phyloP scores from a whole-genome alignment of 2,329 filamentous ascomycete genomes.

The Davidsoniella virescens region DNA sequence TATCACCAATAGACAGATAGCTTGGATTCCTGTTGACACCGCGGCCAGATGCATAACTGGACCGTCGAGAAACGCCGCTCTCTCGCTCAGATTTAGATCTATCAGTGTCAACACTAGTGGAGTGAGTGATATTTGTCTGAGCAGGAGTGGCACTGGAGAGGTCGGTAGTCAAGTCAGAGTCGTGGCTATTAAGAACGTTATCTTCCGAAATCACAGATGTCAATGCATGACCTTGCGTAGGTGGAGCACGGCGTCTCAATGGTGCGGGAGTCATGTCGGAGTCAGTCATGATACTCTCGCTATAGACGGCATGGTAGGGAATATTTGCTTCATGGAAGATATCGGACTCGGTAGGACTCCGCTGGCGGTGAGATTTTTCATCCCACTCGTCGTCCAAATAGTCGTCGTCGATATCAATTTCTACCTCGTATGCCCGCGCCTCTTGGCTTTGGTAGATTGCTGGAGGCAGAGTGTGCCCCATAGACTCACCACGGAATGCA shows the following conservation, averaged over 20 bases:
- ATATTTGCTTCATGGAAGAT: constrained; percentile 6
- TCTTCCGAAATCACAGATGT: constrained; percentile 42
- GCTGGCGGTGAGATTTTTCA: constrained; percentile 11
- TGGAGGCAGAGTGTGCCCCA: constrained; percentile 27
- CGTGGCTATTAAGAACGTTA: constrained; percentile 30
- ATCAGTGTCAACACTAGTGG: constrained; percentile 32
- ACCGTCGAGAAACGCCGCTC: constrained; percentile 3
- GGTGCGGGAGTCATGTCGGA: constrained; percentile 15
- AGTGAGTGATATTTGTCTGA: constrained; percentile 36
- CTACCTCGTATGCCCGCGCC: constrained; percentile 21
- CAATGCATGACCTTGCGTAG: constrained; percentile 40
- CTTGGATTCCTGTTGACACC: constrained; percentile 4
- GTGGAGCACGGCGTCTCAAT: constrained; percentile 27
- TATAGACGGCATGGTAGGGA: constrained; percentile 1
- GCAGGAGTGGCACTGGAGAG: constrained; percentile 17
- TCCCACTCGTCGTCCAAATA: constrained; percentile 16
- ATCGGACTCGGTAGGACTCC: constrained; percentile 5
- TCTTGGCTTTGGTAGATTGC: constrained; percentile 33
- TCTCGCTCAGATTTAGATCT: constrained; percentile 20
- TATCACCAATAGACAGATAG: constrained; percentile 4
- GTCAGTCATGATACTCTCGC: constrained; percentile 9
- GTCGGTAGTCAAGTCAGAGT: constrained; percentile 30
- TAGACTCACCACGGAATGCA: constrained; percentile 47
- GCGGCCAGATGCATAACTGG: constrained; percentile 5
- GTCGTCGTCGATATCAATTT: constrained; percentile 15